Evolutionary conservation across 2,329 filamentous ascomycete genomes (phyloP).

Genomic region (Purpureocillium takamizusanense): DNA sequence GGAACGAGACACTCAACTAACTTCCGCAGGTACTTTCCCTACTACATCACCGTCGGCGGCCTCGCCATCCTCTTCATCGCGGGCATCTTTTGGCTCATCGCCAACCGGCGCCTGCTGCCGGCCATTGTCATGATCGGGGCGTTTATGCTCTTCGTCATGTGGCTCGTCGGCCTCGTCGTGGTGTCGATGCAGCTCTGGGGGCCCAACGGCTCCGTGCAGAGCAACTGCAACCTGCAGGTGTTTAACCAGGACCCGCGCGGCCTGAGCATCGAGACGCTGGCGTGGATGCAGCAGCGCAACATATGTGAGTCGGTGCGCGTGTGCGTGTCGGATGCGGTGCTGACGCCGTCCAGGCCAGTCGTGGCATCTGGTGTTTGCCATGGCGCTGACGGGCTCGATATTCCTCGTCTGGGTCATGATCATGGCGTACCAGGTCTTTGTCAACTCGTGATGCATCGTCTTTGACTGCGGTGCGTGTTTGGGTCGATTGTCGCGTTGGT

Average conservation of each 20-base stretch:
- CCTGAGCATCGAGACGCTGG: conserved; percentile 44
- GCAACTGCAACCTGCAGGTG: conserved; percentile 50
- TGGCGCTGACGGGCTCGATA: conserved; percentile 48
- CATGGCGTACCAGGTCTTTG: conserved; percentile 58
- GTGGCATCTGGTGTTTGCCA: conserved; percentile 57
- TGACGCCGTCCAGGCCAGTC: conserved; percentile 37
- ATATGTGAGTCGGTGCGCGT: conserved; percentile 58
- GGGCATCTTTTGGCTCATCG: conserved; percentile 54
- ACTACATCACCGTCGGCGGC: conserved; percentile 49
- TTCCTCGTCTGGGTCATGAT: conserved; percentile 62
- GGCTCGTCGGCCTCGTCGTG: conserved; percentile 56
- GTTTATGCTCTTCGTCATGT: conserved; percentile 59
- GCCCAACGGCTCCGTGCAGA: conserved; percentile 46
- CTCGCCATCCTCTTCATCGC: conserved; percentile 60
- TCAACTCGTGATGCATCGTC: conserved; percentile 25
- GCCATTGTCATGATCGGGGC: conserved; percentile 54
- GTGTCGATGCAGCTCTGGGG: conserved; percentile 56
- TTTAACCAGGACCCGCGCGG: conserved; percentile 41
- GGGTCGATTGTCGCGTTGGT: too few relatives aligned
- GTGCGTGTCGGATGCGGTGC: neutral
- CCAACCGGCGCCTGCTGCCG: conserved; percentile 49
- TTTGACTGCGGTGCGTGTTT: too few relatives aligned
- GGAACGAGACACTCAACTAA: too few relatives aligned
- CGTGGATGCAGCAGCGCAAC: conserved; percentile 53
- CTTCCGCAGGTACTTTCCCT: conserved; percentile 66